Evolutionary conservation across 2,329 filamentous ascomycete species (phyloP).

Genomic region (Nemania sp.): DNA sequence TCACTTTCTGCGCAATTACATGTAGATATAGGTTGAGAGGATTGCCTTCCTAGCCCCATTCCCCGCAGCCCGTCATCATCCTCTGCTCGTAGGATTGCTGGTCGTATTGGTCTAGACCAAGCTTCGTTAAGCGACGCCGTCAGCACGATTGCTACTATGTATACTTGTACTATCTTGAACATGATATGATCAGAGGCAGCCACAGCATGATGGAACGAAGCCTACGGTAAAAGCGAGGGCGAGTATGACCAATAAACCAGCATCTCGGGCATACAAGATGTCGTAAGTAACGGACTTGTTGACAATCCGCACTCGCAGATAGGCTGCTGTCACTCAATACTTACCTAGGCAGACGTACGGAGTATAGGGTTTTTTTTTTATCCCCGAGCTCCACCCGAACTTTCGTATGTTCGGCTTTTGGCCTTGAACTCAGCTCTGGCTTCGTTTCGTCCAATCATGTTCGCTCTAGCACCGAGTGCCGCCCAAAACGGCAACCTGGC

Average conservation of each 20-base stretch:
- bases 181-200: background rate
- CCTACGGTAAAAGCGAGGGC: background rate
- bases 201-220: background rate
- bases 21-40: background rate
- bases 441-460: constrained; percentile 18
- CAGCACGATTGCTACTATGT: background rate
- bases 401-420: background rate
- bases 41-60: background rate
- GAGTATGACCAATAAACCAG: background rate
- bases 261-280: background rate
- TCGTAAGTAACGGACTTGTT: background rate
- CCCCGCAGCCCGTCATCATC: background rate
- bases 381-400: constrained; percentile 13
- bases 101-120: background rate
- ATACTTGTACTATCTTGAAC: background rate
- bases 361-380: too few relatives aligned
- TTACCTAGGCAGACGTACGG: background rate
- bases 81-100: background rate
- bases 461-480: background rate
- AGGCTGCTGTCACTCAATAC: background rate
- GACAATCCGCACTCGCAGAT: background rate
- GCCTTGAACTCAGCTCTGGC: background rate
- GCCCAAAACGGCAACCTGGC: constrained; percentile 19
- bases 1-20: background rate
- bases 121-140: background rate